Evolutionary conservation across 2,329 filamentous ascomycete species (phyloP), one percentile per base, ranked within the genome.

Genomic region (Penicillium frequentans): DNA sequence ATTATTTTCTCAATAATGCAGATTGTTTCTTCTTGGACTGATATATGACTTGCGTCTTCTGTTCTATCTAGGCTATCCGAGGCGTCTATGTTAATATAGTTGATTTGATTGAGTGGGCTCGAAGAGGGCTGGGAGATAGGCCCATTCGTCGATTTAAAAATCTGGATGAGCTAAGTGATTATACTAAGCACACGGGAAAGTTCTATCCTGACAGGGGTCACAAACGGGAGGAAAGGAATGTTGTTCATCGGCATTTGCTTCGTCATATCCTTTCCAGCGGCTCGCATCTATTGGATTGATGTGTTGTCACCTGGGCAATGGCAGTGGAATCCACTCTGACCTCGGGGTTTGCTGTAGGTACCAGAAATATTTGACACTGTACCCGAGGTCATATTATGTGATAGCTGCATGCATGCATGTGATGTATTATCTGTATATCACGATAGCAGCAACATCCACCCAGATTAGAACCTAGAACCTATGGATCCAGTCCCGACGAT

Each of bases 361-460:
- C 31, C 31, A 33, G 31, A 33, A 33, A 33, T 14, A 33, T 14
- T 31, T 31, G 11, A 11, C n/a, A 39, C 9, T 39, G n/a, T 7
- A 72, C 66, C 0, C 74, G 71, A 45, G 24, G 43, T 45, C 43
- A 24, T 11, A 45, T 23, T 27, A 14, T 45, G 5, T 26, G 7
- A 26, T 8, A 26, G 5, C 8, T 26, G 24, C 11, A 14, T 23
- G 21, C 24, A 14, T 27, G 24, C 21, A 27, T 45, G 13, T 27
- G 13, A 45, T 16, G 10, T 14, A 27, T 26, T 26, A n/a, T 21
- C 19, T 45, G 11, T 26, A 24, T 21, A 26, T 45, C 43, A 45
- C 13, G 43, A 45, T 45, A 45, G 21, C 24, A 24, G 42, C 16
- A 14, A 19, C n/a, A 19, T n/a, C 35, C 35, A 39, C n/a, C 35